These are phyloP conservation scores for Aplosporella prunicola DNA, from an alignment of 2,329 filamentous ascomycete species.

Conservation along the genomic window DNA sequence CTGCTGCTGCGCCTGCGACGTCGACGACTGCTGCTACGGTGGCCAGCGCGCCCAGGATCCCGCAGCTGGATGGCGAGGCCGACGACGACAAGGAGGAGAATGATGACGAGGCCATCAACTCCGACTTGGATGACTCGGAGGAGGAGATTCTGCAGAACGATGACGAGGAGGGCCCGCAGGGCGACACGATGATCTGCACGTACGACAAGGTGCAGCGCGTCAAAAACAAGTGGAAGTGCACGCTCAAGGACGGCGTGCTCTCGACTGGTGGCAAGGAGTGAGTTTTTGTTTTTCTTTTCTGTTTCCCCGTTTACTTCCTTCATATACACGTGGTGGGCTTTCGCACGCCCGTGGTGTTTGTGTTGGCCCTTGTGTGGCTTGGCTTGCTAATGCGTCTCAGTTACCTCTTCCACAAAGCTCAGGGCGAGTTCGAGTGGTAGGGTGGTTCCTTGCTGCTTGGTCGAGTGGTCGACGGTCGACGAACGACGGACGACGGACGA, in stretches of 20 bases:
- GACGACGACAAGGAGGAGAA: constrained; percentile 48
- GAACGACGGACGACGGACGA: no score
- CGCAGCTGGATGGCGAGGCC: constrained; percentile 47
- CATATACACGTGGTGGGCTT: no score
- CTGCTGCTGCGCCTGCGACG: constrained; percentile 12
- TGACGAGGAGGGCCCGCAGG: constrained; percentile 73
- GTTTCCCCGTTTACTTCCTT: neutral
- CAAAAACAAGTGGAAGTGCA: constrained; percentile 97
- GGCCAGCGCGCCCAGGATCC: constrained; percentile 17
- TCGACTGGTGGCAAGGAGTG: constrained; percentile 87
- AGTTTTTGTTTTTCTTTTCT: no score
- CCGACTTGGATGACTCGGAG: constrained; percentile 90
- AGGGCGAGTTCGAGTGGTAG: constrained; percentile 97
- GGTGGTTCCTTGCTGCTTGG: neutral
- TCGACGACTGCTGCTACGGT: neutral
- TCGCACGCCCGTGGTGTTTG: no score
- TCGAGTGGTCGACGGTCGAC: no score
- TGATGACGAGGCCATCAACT: constrained; percentile 96
- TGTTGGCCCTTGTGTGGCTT: no score
- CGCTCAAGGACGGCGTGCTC: constrained; percentile 90
- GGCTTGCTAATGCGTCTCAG: no score
- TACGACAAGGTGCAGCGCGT: constrained; percentile 99
- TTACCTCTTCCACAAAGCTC: constrained; percentile 96
- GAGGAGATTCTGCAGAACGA: constrained; percentile 74
- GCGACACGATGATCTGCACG: constrained; percentile 94